These are phyloP conservation scores for Volvox reticuliferus DNA, from an alignment of 139 green algal genomes.

Conservation along the genomic window DNA sequence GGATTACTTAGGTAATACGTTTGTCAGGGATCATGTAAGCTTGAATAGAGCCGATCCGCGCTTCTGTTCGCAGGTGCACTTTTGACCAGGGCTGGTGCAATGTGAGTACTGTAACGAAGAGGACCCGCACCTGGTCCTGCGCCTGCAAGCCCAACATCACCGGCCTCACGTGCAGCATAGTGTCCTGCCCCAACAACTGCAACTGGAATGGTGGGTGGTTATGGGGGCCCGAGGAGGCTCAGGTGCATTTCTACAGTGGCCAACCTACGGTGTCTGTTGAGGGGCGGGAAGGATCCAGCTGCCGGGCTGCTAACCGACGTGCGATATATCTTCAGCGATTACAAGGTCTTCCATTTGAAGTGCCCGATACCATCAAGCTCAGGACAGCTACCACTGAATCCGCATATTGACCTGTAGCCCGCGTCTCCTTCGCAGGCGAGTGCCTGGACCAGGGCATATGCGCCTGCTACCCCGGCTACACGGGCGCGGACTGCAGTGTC, in stretches of 20 bases:
- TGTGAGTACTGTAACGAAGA: neutral
- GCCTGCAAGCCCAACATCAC: slow-evolving; percentile 40
- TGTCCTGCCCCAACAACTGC: slow-evolving; percentile 50
- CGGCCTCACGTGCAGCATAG: slow-evolving; percentile 42
- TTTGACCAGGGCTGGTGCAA: slow-evolving; percentile 53
- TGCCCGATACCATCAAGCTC: no score
- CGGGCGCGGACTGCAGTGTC: neutral
- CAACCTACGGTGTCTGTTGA: neutral
- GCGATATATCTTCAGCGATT: no score
- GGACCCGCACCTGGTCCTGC: slow-evolving; percentile 43
- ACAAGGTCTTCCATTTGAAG: no score
- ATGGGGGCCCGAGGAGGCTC: no score
- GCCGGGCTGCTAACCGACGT: no score
- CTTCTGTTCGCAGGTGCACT: slow-evolving; percentile 36
- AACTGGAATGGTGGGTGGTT: slow-evolving; percentile 28
- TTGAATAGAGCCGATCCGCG: neutral
- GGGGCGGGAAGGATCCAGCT: neutral
- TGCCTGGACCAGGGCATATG: slow-evolving; percentile 53
- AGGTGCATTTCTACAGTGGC: neutral
- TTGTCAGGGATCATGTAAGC: no score
- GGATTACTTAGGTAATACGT: no score
- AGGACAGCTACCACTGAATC: neutral
- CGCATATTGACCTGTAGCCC: neutral
- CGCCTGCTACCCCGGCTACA: slow-evolving; percentile 54
- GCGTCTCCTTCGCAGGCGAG: neutral